A percentile compares a stretch with the other conserved stretches of the same genome.
phyloP scores from a whole-genome alignment of 495 filamentous ascomycete genomes.

The Parachaetomium inaequale region DNA sequence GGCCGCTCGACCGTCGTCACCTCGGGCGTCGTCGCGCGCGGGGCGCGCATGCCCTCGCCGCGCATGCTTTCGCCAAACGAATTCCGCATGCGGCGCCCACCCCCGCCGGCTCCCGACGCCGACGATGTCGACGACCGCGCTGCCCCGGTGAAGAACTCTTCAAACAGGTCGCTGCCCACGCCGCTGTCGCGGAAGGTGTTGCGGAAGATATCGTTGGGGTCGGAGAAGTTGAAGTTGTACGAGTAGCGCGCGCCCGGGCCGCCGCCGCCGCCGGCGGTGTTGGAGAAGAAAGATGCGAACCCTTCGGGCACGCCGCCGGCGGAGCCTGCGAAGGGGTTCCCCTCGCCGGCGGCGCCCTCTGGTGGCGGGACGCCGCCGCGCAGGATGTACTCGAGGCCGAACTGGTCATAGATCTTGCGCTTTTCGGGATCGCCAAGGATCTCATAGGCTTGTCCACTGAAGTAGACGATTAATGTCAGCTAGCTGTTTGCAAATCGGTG shows the following conservation, averaged over 20 bases:
- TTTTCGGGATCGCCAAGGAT: constrained; percentile 97
- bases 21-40: constrained; percentile 66
- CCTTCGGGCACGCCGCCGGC: constrained; percentile 36
- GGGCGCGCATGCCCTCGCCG: constrained; percentile 45
- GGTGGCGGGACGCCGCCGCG: constrained; percentile 75
- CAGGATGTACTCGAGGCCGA: constrained; percentile 86
- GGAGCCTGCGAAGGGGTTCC: constrained; percentile 47
- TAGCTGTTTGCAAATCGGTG: too few relatives aligned
- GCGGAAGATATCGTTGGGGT: constrained; percentile 78
- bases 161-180: constrained; percentile 45
- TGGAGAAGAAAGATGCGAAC: constrained; percentile 29
- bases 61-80: constrained; percentile 48
- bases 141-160: constrained; percentile 33
- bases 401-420: constrained; percentile 92
- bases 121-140: constrained; percentile 27
- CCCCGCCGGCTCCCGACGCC: constrained; percentile 34
- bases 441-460: constrained; percentile 98
- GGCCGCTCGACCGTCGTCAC: constrained; percentile 86
- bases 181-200: constrained; percentile 65
- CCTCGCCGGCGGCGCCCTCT: constrained; percentile 45
- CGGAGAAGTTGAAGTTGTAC: constrained; percentile 71
- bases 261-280: constrained; percentile 16
- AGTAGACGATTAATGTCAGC: too few relatives aligned
- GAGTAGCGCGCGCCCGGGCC: constrained; percentile 56
- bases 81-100: constrained; percentile 36